Base-by-base conservation (phyloP, 73 alveolate genomes). In the Stentor coeruleus region DNA sequence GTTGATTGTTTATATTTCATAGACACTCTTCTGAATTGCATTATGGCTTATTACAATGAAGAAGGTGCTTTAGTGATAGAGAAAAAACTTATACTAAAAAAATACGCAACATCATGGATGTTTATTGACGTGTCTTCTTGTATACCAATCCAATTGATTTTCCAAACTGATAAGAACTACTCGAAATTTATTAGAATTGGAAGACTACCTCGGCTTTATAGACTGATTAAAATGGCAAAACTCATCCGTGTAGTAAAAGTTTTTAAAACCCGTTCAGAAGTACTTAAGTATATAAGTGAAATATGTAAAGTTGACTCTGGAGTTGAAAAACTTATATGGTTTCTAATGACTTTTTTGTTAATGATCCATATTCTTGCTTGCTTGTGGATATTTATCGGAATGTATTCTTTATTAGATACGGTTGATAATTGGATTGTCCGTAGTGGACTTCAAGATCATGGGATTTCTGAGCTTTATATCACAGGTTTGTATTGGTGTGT, bases 1-100 rank as follows among this genome's bases (percentile, higher is more conserved):
- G 82, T 87, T 0, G 93, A 90, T 74, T 31, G 77, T 42, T 74
- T 90, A 35, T 90, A 83, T 42, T 57, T 77, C 74, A 77, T 90
- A 28, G 96, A 90, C 55, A 81, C 87, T 33, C 1, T 88, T 3
- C 77, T 90, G 1, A 90, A 87, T 73, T 90, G 86, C 76, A 20
- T 81, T 35, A 41, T 87, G 4, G 91, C 90, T n/a, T 55, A 72
- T 26, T 90, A 86, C 38, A 58, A 33, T 11, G 58, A 80, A 3
- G 95, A 89, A 59, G 88, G 82, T 2, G 39, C 79, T 1, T 41
- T 87, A 1, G 95, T 86, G 0, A 58, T 84, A 3, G n/a, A 79
- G 20, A 59, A 37, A 35, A 49, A 58, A 38, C 15, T 3, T 3
- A 83, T 86, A 83, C 37, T 82, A 3, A 4, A 58, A 14, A 74